These are phyloP conservation scores for Otatea glauca DNA, from an alignment of 176 grass and related monocot species.

Conservation along the genomic window DNA sequence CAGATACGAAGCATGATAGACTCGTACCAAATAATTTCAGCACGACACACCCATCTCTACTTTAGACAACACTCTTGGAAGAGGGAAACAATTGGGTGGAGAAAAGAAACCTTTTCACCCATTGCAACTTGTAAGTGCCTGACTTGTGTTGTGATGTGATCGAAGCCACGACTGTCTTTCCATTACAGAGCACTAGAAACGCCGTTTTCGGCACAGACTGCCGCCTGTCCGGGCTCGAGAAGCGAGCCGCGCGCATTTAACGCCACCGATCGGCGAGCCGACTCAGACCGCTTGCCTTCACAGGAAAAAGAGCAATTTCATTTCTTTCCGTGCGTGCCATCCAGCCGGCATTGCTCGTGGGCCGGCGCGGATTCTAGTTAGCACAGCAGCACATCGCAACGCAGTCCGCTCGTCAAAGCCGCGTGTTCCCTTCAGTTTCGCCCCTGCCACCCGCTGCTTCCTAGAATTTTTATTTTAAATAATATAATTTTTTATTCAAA, in stretches of 20 bases:
- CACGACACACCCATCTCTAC: no score
- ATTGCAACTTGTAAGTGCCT: neutral
- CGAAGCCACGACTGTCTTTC: no score
- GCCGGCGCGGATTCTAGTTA: no score
- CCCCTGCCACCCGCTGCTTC: conserved; percentile 1
- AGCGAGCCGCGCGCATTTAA: neutral
- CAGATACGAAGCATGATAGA: no score
- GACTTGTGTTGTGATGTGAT: neutral
- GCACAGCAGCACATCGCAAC: neutral
- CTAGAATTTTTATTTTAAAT: no score
- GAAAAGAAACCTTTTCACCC: no score
- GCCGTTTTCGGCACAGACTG: neutral
- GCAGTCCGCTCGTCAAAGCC: neutral
- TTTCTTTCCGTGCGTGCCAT: neutral
- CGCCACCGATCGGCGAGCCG: neutral
- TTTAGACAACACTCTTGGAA: no score
- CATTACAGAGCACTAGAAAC: neutral
- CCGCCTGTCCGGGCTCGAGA: neutral
- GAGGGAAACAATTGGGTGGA: no score
- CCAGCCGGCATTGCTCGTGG: neutral
- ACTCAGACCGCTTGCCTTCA: neutral
- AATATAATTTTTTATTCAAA: no score
- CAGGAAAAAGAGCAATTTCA: neutral
- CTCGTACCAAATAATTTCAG: no score
- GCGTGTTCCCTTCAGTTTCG: conserved; percentile 10